Conservation (phyloP, 1,284 basidiomycete genomes). For the Clitocybe nebularis region DNA sequence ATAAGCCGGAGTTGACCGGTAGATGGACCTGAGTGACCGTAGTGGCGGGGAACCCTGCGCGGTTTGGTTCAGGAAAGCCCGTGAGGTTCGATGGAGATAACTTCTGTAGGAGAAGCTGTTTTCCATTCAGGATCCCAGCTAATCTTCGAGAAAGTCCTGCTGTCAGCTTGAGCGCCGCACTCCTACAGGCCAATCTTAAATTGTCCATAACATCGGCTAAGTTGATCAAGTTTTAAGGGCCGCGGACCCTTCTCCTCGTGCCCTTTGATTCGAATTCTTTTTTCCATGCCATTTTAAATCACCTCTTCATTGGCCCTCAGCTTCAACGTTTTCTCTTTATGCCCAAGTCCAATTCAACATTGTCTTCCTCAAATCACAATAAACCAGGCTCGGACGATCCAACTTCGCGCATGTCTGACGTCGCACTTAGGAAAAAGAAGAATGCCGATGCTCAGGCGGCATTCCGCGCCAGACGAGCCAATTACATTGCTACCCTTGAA, state of each 20-base stretch:
- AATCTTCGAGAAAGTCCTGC: slow-evolving; percentile 36
- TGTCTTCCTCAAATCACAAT: slow-evolving; percentile 31
- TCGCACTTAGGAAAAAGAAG: slow-evolving; percentile 77
- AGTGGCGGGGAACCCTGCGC: slow-evolving; percentile 20
- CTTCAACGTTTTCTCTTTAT: slow-evolving; percentile 36
- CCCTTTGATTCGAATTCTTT: slow-evolving; percentile 58
- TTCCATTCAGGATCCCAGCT: slow-evolving; percentile 29
- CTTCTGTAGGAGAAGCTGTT: slow-evolving; percentile 29
- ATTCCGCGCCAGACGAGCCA: slow-evolving; percentile 68
- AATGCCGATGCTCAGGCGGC: slow-evolving; percentile 78
- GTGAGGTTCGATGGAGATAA: slow-evolving; percentile 32
- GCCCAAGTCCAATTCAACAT: slow-evolving; percentile 38
- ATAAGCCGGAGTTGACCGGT: slow-evolving; percentile 23
- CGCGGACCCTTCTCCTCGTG: slow-evolving; percentile 63
- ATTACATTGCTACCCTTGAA: slow-evolving; percentile 84
- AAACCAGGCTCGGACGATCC: slow-evolving; percentile 34
- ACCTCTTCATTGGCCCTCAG: slow-evolving; percentile 24
- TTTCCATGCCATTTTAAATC: slow-evolving; percentile 53
- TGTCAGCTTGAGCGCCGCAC: slow-evolving; percentile 40
- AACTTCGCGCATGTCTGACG: slow-evolving; percentile 43
- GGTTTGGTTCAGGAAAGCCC: slow-evolving; percentile 14
- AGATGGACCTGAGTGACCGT: slow-evolving; percentile 13
- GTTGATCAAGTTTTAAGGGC: slow-evolving; percentile 38
- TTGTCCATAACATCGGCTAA: slow-evolving; percentile 45
- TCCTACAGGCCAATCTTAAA: slow-evolving; percentile 43